Evolutionary conservation across 1,139 yeast genomes (phyloP).

Genomic region (Lodderomyces jiufengensis): DNA sequence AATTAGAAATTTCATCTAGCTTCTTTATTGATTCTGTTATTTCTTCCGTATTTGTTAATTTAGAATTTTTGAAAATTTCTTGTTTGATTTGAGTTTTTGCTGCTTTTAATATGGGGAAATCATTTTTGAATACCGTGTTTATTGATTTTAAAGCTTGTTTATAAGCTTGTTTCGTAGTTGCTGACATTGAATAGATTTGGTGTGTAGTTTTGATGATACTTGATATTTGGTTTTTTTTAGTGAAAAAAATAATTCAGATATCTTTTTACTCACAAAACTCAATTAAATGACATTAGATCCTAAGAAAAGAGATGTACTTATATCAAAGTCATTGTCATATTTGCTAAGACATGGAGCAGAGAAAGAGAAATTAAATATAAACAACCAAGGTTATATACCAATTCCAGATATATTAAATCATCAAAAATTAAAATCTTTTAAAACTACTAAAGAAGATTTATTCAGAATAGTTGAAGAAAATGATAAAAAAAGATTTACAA

Average conservation of each 20-base stretch:
- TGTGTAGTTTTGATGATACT: too few species aligned
- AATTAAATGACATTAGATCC: slow-evolving; percentile 10
- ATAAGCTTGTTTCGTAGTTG: slow-evolving; percentile 49
- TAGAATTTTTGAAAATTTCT: slow-evolving; percentile 45
- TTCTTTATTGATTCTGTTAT: slow-evolving; percentile 54
- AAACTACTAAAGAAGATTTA: slow-evolving; percentile 56
- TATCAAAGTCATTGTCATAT: slow-evolving; percentile 74
- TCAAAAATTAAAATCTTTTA: slow-evolving; percentile 54
- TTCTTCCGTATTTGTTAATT: slow-evolving; percentile 29
- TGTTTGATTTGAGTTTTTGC: slow-evolving; percentile 64
- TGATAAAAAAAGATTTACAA: slow-evolving; percentile 65
- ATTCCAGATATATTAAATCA: slow-evolving; percentile 53
- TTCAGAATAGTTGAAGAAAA: slow-evolving; percentile 58
- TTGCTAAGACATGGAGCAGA: slow-evolving; percentile 81
- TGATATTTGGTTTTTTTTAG: too few species aligned
- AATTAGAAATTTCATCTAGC: slow-evolving; percentile 64
- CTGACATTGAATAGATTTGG: too few species aligned
- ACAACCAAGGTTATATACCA: slow-evolving; percentile 61
- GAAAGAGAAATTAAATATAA: slow-evolving; percentile 65
- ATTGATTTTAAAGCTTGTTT: slow-evolving; percentile 72
- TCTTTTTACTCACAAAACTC: background rate
- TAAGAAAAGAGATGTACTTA: slow-evolving; percentile 44
- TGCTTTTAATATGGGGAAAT: slow-evolving; percentile 50
- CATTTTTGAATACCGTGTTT: slow-evolving; percentile 59
- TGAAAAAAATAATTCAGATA: too few species aligned